Base-by-base conservation (phyloP, 257 asterid species). In the Leptodermis oblonga region DNA sequence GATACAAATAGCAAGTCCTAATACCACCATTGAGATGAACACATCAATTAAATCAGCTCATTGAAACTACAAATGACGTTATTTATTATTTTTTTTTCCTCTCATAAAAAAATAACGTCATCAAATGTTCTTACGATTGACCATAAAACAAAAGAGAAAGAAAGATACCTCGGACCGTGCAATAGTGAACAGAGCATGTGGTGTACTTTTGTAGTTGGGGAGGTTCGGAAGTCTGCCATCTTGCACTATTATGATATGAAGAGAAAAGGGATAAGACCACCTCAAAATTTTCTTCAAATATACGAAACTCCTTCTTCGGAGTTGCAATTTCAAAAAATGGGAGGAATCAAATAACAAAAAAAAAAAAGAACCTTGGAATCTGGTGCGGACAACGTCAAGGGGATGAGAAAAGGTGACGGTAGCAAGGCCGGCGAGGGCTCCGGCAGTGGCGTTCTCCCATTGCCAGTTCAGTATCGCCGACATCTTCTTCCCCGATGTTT, bases 281-380 rank as follows among this genome's bases (percentile, higher is more conserved):
- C 62, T 46, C 14, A 28, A 0, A 37, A 34, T 53, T 41, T 60
- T 56, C 15, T 36, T 11, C 39, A 23, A 61, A 51, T 1, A 28
- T 4, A 18, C 26, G 48, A 34, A 62, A 17, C 15, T 17, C 11
- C 22, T 34, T 23, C 25, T 30, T 26, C 43, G 18, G 28, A 66
- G 43, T 33, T 2, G 25, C 15, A 28, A 49, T 48, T 18, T 10
- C 0, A 7, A 30, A 2, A 48, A 33, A 13, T 12, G 52, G 26
- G 60, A 20, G 1, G 26, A 37, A 23, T 10, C 6, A 61, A 18
- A 70, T 31, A 41, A 18, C 3, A 31, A 3, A 31, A 14, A 26
- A n/a, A n/a, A n/a, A n/a, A n/a, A n/a, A n/a, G n/a, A n/a, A 88
- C 96, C 96, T 85, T 94, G 97, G 81, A 94, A 94, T 78, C 97